Base-by-base conservation (phyloP, 2,329 filamentous ascomycete species). In the Seiridium cupressi region DNA sequence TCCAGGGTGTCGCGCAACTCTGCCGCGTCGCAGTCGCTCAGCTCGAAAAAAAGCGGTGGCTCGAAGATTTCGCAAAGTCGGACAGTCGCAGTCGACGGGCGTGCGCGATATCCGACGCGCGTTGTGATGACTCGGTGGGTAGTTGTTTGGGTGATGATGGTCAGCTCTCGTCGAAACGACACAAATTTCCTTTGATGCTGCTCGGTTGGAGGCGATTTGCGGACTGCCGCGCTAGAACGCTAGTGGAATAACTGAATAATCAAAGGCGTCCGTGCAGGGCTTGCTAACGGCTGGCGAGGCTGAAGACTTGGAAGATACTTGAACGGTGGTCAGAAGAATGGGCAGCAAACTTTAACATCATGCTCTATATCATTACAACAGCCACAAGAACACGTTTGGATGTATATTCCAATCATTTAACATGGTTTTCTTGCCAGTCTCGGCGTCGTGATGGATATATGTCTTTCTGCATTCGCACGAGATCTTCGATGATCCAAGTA, bases 41-140 rank as follows among this genome's bases (percentile, higher is more conserved):
- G 36, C 18, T 60, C 53, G 53, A 51, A 34, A 35, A 35, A 36
- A 32, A 36, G 51, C 53, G 60, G 44, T 68, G 63, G 68, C 55
- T 55, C 65, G 61, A 61, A 48, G 60, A 59, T 74, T 69, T 67
- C 65, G 61, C 61, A 65, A 68, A 71, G 68, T 74, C 73, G 71
- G 68, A 67, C 60, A 62, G 59, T 68, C 70, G 70, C 67, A 61
- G 64, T 63, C 69, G 67, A 66, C 67, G 68, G 63, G 63, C 64
- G 69, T 69, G 75, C 74, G 74, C 76, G 77, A 78, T 78, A 77
- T 73, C 75, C 76, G 81, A 81, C 80, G 79, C 82, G 84, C 78
- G 78, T 77, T 75, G 73, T 76, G 78, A 79, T 82, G 77, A 63
- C 68, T 60, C 58, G 64, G 47, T 18, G 47, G 44, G 32, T 35